Conservation (phyloP, 2,329 filamentous ascomycete genomes). For the Fusarium dlaminii region DNA sequence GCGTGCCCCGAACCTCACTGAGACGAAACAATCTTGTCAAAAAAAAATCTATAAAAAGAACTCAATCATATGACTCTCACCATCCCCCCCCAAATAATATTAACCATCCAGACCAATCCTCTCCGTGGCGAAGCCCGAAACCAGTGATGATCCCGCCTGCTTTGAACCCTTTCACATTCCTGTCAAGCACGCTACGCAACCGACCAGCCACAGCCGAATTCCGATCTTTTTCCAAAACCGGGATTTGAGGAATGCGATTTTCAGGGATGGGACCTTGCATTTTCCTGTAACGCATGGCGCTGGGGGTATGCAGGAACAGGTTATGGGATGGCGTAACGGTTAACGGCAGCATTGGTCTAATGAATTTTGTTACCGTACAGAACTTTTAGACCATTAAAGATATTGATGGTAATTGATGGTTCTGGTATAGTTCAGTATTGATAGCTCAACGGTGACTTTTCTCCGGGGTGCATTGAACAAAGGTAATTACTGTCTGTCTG, state of each 20-base stretch:
- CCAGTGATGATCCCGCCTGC: neutral
- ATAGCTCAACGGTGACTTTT: neutral
- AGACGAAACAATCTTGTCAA: neutral
- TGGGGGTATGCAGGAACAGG: neutral
- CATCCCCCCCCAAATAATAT: no score
- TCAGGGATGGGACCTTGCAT: neutral
- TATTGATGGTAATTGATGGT: neutral
- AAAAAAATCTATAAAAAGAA: neutral
- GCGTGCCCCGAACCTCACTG: neutral
- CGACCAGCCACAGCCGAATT: slow-evolving; percentile 7
- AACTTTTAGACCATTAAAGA: no score
- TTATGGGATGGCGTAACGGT: slow-evolving; percentile 4
- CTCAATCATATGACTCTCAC: no score
- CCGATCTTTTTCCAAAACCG: neutral
- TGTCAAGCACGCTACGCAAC: neutral
- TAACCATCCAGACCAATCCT: slow-evolving; percentile 1
- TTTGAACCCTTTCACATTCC: slow-evolving; percentile 20
- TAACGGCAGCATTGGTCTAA: neutral
- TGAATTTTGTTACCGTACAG: rapidly evolving
- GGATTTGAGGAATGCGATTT: slow-evolving; percentile 10
- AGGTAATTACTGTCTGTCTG: neutral
- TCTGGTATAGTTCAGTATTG: no score
- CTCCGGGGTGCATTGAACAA: neutral
- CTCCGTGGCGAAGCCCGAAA: neutral
- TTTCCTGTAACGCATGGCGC: slow-evolving; percentile 6